These are phyloP conservation scores for Pleomassaria siparia DNA, from an alignment of 2,329 filamentous ascomycete genomes.

Conservation along the genomic window DNA sequence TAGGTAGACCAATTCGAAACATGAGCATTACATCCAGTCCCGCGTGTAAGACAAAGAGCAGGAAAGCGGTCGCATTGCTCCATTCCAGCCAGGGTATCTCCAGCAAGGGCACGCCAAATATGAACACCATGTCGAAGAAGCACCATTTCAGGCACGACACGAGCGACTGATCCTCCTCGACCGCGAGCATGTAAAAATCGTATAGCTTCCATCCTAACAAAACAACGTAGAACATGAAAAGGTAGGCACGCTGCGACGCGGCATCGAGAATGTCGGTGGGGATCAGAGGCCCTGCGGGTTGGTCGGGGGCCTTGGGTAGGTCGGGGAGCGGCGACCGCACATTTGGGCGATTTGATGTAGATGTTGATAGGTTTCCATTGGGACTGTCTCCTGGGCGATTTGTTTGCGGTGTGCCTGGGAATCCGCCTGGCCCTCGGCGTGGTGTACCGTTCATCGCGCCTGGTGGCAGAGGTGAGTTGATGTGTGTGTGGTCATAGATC, in stretches of 20 bases:
- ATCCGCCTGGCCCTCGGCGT: slow-evolving; percentile 74
- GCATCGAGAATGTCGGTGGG: slow-evolving; percentile 81
- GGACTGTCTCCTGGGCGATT: slow-evolving; percentile 30
- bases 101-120: slow-evolving; percentile 83
- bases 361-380: slow-evolving; percentile 20
- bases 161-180: slow-evolving; percentile 84
- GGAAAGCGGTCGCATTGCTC: slow-evolving; percentile 71
- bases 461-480: slow-evolving; percentile 19
- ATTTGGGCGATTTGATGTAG: slow-evolving; percentile 32
- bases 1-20: slow-evolving; percentile 84
- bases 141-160: slow-evolving; percentile 94
- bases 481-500: slow-evolving; percentile 23
- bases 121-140: slow-evolving; percentile 78
- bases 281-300: slow-evolving; percentile 65
- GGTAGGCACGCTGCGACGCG: slow-evolving; percentile 86
- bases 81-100: slow-evolving; percentile 97
- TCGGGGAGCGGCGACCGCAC: slow-evolving; percentile 35
- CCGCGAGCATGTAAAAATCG: slow-evolving; percentile 77
- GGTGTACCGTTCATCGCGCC: slow-evolving; percentile 83
- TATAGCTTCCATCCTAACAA: slow-evolving; percentile 83
- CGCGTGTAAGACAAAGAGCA: slow-evolving; percentile 71
- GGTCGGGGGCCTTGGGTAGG: slow-evolving; percentile 26
- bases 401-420: slow-evolving; percentile 70
- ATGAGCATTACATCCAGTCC: slow-evolving; percentile 82
- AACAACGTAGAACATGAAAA: slow-evolving; percentile 73